Evolutionary conservation across 208 protist genomes (phyloP).

Genomic region (Crithidia sp.): DNA sequence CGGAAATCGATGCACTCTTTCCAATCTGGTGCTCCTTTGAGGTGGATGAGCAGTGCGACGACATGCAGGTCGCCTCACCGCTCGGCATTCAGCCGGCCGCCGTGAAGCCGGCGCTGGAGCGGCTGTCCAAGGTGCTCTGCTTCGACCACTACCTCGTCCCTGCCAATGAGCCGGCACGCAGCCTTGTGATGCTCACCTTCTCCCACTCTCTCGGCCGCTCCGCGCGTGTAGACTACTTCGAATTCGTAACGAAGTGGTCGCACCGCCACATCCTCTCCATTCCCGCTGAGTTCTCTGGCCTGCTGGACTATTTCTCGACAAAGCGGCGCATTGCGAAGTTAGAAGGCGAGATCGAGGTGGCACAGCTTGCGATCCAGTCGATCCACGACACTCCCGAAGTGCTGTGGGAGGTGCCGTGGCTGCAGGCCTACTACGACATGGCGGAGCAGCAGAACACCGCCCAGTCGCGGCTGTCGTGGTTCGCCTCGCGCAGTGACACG

Average conservation of each 20-base stretch:
- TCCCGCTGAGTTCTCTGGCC: conserved; percentile 52
- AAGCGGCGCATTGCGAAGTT: conserved; percentile 46
- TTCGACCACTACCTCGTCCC: conserved; percentile 83
- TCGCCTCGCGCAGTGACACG: conserved; percentile 63
- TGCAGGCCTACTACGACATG: conserved; percentile 66
- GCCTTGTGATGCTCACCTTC: conserved; percentile 74
- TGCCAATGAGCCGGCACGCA: conserved; percentile 34
- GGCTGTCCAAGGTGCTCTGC: conserved; percentile 61
- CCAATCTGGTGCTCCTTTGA: conserved; percentile 78
- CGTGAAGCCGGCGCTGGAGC: conserved; percentile 45
- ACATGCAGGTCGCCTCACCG: conserved; percentile 5
- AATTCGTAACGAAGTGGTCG: conserved; percentile 62
- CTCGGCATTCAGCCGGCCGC: conserved; percentile 8
- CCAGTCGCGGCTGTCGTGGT: conserved; percentile 62
- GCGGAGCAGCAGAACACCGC: conserved; percentile 60
- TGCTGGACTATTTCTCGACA: conserved; percentile 77
- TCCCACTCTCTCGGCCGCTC: conserved; percentile 61
- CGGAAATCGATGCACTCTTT: conserved; percentile 64
- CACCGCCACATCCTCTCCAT: conserved; percentile 59
- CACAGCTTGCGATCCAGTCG: conserved; percentile 56
- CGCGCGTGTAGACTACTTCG: conserved; percentile 71
- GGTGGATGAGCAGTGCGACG: conserved; percentile 37
- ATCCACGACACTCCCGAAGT: conserved; percentile 69
- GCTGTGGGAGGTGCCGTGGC: conserved; percentile 78
- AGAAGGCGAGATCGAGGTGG: conserved; percentile 64